Conservation (phyloP, 371 early-diverging fungal species). For the Rhizomucor pusillus region DNA sequence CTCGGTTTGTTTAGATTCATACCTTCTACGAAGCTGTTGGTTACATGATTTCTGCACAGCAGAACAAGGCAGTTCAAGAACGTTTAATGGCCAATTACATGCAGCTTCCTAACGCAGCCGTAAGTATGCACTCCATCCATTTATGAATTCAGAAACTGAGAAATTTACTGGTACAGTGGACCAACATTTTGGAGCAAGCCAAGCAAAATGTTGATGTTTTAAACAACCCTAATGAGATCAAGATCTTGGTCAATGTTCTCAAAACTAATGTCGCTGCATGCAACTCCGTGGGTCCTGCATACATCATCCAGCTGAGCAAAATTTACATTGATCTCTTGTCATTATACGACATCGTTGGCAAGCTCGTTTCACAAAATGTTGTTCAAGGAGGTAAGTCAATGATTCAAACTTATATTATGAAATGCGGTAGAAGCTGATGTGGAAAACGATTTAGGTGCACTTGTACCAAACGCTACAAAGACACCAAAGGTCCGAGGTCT, state of each 20-base stretch:
- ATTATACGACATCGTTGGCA: constrained; percentile 86
- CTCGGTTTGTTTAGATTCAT: no score
- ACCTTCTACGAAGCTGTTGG: constrained; percentile 98
- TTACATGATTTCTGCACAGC: constrained; percentile 91
- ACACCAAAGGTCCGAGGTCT: constrained; percentile 90
- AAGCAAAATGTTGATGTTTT: constrained; percentile 69
- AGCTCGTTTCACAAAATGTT: constrained; percentile 77
- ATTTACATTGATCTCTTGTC: constrained; percentile 89
- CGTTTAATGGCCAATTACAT: constrained; percentile 82
- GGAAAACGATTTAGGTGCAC: constrained; percentile 1
- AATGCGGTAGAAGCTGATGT: no score
- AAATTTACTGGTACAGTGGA: constrained; percentile 61
- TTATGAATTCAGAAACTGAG: background rate
- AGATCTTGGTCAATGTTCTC: constrained; percentile 87
- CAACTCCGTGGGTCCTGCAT: constrained; percentile 83
- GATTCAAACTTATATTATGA: no score
- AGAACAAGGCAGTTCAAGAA: constrained; percentile 68
- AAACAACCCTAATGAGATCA: constrained; percentile 78
- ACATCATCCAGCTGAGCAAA: constrained; percentile 79
- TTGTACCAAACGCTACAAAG: constrained; percentile 71
- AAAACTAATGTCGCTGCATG: constrained; percentile 95
- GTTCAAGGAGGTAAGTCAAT: constrained; percentile 70
- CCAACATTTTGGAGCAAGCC: constrained; percentile 72
- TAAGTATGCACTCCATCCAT: constrained; percentile 27
- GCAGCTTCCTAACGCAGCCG: constrained; percentile 83